Evolutionary conservation across 2,329 filamentous ascomycete genomes (phyloP), one percentile per base, ranked within the genome.

Genomic region (Ciborinia camelliae): DNA sequence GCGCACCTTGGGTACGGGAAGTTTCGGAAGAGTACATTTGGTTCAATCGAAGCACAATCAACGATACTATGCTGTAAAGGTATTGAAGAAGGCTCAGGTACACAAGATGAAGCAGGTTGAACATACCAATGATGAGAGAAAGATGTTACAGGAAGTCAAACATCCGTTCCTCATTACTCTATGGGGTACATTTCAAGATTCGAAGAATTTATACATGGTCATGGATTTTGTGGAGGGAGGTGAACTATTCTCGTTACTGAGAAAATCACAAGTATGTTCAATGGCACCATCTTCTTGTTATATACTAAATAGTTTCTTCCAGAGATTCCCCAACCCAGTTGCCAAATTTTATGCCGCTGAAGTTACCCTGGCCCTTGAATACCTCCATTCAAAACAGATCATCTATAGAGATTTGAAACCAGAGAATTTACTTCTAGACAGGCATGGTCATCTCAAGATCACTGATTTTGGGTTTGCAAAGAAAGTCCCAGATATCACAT

Each of bases 91-190:
- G 84, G 89, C 89, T 57, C 95, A 99, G 80, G 94, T 99, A 63
- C 92, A 99, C 78, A 97, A 97, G 82, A 98, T 99, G 95, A 99
- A 99, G 85, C 95, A 99, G 79, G 92, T 99, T 67, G 95, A 99
- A 79, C 95, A 99, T 80, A 99, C 95, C 71, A 99, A 99, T 75
- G 95, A 99, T 78, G 95, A 99, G 81, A 86, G 95, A 71, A 87
- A 86, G 73, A 99, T 99, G 95, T 81, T 99, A 73, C 91, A 92
- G 76, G 90, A 96, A 77, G 95, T 98, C 77, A 96, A 97, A 78
- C 94, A 99, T 79, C 93, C 95, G 15, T 99, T 99, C 80, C 82
- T 99, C 69, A 95, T 99, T 76, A 99, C 95, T 1, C 82, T 99
- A 48, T 99, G 95, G 95, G 95, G 95, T 65, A 99, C 95, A 12